Conservation (phyloP, 495 filamentous ascomycete genomes). For the Xylaria longipes region DNA sequence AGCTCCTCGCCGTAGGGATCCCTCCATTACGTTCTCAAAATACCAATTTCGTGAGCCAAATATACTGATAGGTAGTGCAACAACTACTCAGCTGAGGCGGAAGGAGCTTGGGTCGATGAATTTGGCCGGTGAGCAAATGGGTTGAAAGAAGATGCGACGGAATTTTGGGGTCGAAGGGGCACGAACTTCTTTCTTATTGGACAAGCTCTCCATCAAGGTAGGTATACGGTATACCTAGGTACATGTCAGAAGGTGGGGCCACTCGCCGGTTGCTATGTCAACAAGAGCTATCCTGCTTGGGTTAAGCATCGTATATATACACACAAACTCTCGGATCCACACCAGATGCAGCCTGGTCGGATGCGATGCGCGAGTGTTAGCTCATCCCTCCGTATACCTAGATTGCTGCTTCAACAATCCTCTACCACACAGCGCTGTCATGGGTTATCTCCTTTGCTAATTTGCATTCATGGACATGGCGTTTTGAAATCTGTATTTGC, state of each 20-base stretch:
- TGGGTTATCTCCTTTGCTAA: slow-evolving; percentile 2
- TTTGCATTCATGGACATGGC: slow-evolving; percentile 22
- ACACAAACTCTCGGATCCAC: slow-evolving; percentile 31
- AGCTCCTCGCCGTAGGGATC: slow-evolving; percentile 27
- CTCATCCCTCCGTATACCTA: slow-evolving; percentile 6
- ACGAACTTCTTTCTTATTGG: neutral
- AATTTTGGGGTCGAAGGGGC: neutral
- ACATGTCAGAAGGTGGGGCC: neutral
- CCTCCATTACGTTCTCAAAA: slow-evolving; percentile 28
- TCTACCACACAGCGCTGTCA: neutral
- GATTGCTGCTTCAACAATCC: slow-evolving; percentile 1
- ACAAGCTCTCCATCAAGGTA: neutral
- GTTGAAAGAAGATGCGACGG: neutral
- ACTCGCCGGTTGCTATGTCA: slow-evolving; percentile 3
- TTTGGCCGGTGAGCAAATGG: neutral
- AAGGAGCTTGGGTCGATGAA: neutral
- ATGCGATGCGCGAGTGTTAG: neutral
- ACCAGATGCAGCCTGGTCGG: slow-evolving; percentile 1
- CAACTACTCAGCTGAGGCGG: neutral
- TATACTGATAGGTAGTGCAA: neutral
- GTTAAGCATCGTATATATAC: slow-evolving; percentile 31
- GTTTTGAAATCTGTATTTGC: slow-evolving; percentile 27
- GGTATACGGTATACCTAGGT: neutral
- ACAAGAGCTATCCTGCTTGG: slow-evolving; percentile 15
- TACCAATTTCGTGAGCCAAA: neutral